A percentile compares a stretch with the other conserved stretches of the same genome.
These are phyloP conservation scores for Grosmannia serpens DNA, from an alignment of 2,329 filamentous ascomycete genomes.

Conservation along the genomic window DNA sequence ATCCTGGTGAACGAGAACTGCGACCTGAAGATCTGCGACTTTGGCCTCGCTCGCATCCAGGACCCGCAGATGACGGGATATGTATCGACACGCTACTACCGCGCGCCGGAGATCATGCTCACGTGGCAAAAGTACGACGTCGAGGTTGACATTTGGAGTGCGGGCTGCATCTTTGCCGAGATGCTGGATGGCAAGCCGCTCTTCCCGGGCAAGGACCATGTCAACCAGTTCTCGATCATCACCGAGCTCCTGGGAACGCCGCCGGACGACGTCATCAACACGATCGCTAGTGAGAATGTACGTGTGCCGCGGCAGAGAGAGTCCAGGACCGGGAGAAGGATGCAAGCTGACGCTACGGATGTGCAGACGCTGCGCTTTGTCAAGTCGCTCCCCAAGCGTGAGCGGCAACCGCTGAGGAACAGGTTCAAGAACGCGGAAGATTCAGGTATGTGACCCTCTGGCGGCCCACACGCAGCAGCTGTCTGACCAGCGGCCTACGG, in stretches of 20 bases:
- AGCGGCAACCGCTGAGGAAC: conserved; percentile 71
- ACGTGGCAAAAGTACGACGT: conserved; percentile 99
- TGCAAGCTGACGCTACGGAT: conserved; percentile 8
- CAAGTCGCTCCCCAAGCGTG: conserved; percentile 89
- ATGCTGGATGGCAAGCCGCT: conserved; percentile 98
- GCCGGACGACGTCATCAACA: conserved; percentile 96
- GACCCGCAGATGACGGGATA: conserved; percentile 99
- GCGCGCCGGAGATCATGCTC: conserved; percentile 98
- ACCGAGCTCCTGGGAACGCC: conserved; percentile 93
- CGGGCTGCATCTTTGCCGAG: conserved; percentile 96
- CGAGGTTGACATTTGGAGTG: conserved; percentile 98
- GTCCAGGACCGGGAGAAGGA: no score
- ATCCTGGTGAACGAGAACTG: conserved; percentile 99
- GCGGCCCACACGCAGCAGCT: no score
- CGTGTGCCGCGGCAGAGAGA: conserved; percentile 20
- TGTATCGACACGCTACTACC: conserved; percentile 96
- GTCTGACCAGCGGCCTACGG: not conserved
- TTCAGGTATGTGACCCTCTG: conserved; percentile 43
- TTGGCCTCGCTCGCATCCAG: conserved; percentile 92
- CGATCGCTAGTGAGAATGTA: conserved; percentile 95
- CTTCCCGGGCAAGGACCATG: conserved; percentile 97
- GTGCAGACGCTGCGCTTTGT: conserved; percentile 84
- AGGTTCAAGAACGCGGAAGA: conserved; percentile 96
- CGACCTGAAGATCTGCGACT: conserved; percentile 98
- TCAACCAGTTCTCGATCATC: conserved; percentile 99